Evolutionary conservation across 2,329 filamentous ascomycete genomes (phyloP), one percentile per base, ranked within the genome.

Genomic region (Parastagonospora avenae): DNA sequence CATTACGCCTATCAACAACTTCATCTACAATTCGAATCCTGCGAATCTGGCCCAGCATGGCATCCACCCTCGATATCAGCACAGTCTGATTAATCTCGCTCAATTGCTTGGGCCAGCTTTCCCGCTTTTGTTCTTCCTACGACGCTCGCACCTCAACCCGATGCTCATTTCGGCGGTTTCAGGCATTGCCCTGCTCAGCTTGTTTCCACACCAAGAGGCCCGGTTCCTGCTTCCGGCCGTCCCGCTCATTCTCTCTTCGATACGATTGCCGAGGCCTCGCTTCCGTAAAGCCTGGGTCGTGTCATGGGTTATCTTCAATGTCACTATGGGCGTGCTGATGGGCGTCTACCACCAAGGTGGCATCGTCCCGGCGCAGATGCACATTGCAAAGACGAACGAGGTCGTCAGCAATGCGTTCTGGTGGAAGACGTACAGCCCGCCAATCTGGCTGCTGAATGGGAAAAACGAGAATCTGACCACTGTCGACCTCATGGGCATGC

Each of bases 351-450:
- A 93, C 70, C 90, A 93, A 74, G 90, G 88, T 27, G 90, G 90
- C 37, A 84, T 92, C 24, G 81, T 93, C 1, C 88, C 89, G 0
- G 85, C 85, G 6, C 90, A 93, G 64, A 84, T 89, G 0, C 90
- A 90, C 67, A 80, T 93, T 66, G 88, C 85, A 64, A 83, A 83
- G 47, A 86, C 89, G 58, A 80, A 84, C 4, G 86, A 70, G 15
- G 60, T 88, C 56, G 85, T 88, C 8, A 86, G 85, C 1, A 81
- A 87, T 30, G 87, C 87, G 3, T 80, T 90, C 43, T 93, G 90
- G 90, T 93, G 90, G 90, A 92, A 92, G 71, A 92, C 90, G 1
- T 92, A 92, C 68, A 89, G 86, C 68, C 90, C 90, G 14, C 90
- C 90, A 0, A 87, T 88, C 31, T 93, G 90, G 89, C 80, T 93